phyloP scores from a whole-genome alignment of 2,329 filamentous ascomycete species.

The Elsinoe batatas region DNA sequence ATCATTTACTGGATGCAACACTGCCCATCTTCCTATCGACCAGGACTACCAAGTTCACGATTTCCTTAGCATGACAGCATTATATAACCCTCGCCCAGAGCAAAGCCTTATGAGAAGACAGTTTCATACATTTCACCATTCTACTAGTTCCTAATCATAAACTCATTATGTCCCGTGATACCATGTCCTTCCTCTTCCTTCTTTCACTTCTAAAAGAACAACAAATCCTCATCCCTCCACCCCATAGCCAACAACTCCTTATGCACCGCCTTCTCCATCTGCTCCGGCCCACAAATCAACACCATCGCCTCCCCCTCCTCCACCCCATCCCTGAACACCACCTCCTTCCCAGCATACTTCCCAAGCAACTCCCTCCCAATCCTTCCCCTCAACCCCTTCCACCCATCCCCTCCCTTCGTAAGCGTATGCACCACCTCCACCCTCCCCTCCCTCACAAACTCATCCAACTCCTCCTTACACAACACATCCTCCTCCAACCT shows the following conservation, averaged over 20 bases:
- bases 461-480: slow-evolving; percentile 62
- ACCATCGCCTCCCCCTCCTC: slow-evolving; percentile 49
- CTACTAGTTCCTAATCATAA: not conserved
- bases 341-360: slow-evolving; percentile 40
- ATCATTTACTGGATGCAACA: no score
- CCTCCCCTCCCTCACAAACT: slow-evolving; percentile 43
- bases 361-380: slow-evolving; percentile 55
- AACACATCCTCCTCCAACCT: slow-evolving; percentile 71
- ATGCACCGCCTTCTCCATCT: slow-evolving; percentile 60
- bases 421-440: slow-evolving; percentile 62
- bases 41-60: no score
- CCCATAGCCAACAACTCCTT: slow-evolving; percentile 50
- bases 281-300: slow-evolving; percentile 67
- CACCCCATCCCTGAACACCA: slow-evolving; percentile 15
- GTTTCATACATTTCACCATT: no score
- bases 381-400: slow-evolving; percentile 59
- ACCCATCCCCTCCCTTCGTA: slow-evolving; percentile 51
- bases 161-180: not conserved
- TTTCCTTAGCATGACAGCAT: no score
- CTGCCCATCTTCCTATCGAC: no score
- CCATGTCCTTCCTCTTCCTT: not conserved
- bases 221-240: slow-evolving; percentile 61
- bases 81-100: no score
- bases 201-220: slow-evolving; percentile 56
- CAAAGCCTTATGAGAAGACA: no score